Evolutionary conservation across 2,329 filamentous ascomycete genomes (phyloP).

Genomic region (Huntiella savannae): DNA sequence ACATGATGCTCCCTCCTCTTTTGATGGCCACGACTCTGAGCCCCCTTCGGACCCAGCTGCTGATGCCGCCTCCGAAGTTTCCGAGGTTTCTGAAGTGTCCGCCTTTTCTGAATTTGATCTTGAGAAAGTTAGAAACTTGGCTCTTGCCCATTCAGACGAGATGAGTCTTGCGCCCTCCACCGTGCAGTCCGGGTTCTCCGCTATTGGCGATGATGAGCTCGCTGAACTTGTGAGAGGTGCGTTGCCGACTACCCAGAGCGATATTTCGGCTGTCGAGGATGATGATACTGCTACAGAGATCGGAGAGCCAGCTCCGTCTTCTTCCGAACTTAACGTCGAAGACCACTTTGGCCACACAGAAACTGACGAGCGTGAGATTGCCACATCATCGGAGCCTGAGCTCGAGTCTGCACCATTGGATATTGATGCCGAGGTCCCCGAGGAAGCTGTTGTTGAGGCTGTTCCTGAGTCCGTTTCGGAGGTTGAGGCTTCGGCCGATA

Average conservation of each 20-base stretch:
- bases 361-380: no score
- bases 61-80: background rate
- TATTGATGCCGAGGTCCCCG: background rate
- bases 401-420: no score
- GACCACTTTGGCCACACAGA: no score
- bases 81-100: constrained; percentile 11
- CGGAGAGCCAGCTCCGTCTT: constrained; percentile 2
- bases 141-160: background rate
- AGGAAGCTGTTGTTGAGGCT: background rate
- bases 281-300: constrained; percentile 5
- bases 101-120: constrained; percentile 23
- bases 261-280: background rate
- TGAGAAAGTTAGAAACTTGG: background rate
- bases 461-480: background rate
- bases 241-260: background rate
- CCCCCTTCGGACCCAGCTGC: background rate
- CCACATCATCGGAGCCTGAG: background rate
- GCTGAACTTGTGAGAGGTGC: constrained; percentile 2
- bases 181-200: constrained; percentile 4
- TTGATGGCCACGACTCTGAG: background rate
- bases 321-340: no score
- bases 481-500: background rate
- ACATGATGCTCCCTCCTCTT: background rate
- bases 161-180: background rate
- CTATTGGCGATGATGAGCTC: constrained; percentile 2